phyloP scores from a whole-genome alignment of 371 early-diverging fungal genomes.

The Mucor sp. region DNA sequence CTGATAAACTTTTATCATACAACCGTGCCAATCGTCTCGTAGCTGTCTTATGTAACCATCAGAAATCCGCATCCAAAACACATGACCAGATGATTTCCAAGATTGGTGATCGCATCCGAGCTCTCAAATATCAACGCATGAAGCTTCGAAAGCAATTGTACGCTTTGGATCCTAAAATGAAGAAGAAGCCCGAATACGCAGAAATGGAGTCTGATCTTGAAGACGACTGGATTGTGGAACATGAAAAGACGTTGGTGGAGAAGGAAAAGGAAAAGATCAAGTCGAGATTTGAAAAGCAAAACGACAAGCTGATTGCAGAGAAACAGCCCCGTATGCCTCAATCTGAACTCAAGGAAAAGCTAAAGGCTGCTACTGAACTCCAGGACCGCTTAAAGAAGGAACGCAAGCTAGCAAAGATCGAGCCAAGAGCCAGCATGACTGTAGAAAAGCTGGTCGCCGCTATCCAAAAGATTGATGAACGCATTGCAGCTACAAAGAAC shows the following conservation, averaged over 20 bases:
- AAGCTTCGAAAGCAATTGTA: constrained; percentile 69
- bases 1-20: constrained; percentile 91
- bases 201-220: constrained; percentile 81
- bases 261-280: constrained; percentile 64
- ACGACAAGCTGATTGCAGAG: constrained; percentile 67
- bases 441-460: constrained; percentile 67
- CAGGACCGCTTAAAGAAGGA: constrained; percentile 51
- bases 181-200: constrained; percentile 66
- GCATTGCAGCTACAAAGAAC: constrained; percentile 67
- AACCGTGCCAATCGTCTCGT: constrained; percentile 97
- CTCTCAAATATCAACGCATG: constrained; percentile 82
- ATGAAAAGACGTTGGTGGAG: constrained; percentile 59
- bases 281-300: constrained; percentile 70
- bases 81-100: constrained; percentile 80
- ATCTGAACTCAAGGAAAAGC: constrained; percentile 56
- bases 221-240: constrained; percentile 74
- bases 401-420: constrained; percentile 48
- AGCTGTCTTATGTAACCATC: constrained; percentile 98
- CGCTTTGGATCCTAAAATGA: constrained; percentile 71
- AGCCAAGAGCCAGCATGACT: constrained; percentile 39
- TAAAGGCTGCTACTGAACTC: constrained; percentile 56
- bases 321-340: constrained; percentile 53
- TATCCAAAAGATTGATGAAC: constrained; percentile 67
- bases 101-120: constrained; percentile 81
- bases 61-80: constrained; percentile 83